A percentile compares a stretch with the other conserved stretches of the same genome.
phyloP scores from a whole-genome alignment of 1,284 basidiomycete genomes.

The Xerocomus minutiporus region DNA sequence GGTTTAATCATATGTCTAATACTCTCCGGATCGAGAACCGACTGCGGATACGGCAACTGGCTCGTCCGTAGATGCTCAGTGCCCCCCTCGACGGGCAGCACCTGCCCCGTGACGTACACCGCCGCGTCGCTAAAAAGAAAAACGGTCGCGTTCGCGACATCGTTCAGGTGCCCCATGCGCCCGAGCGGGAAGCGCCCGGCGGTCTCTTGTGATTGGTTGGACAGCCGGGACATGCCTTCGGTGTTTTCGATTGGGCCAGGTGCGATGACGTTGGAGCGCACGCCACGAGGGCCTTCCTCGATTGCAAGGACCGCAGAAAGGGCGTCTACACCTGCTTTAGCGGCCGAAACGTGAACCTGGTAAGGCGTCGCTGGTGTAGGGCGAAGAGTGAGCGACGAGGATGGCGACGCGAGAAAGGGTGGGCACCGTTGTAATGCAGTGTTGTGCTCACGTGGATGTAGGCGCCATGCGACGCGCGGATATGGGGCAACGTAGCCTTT shows the following conservation, averaged over 20 bases:
- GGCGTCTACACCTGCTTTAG: conserved; percentile 93
- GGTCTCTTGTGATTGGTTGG: conserved; percentile 34
- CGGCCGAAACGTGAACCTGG: conserved; percentile 91
- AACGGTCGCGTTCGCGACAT: conserved; percentile 77
- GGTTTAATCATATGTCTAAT: conserved; percentile 39
- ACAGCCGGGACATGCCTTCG: conserved; percentile 72
- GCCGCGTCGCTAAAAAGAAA: conserved; percentile 91
- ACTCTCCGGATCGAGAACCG: conserved; percentile 56
- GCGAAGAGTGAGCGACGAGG: not conserved
- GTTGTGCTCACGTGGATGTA: conserved; percentile 93
- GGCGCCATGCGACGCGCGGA: conserved; percentile 70
- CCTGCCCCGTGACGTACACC: conserved; percentile 73
- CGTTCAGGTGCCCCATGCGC: conserved; percentile 61
- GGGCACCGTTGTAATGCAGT: conserved; percentile 76
- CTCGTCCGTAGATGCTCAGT: conserved; percentile 49
- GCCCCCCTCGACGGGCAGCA: conserved; percentile 67
- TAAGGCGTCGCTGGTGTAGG: conserved; percentile 65
- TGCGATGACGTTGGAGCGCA: conserved; percentile 89
- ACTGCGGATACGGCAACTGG: conserved; percentile 60
- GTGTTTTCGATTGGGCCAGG: conserved; percentile 85
- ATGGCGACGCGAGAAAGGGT: too few species aligned
- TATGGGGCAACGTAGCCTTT: conserved; percentile 78
- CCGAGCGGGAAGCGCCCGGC: conserved; percentile 49
- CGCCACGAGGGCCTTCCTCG: conserved; percentile 92
- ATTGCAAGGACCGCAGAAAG: conserved; percentile 81